Conservation (phyloP, 1,139 yeast species). For the Suhomyces atakaporum region DNA sequence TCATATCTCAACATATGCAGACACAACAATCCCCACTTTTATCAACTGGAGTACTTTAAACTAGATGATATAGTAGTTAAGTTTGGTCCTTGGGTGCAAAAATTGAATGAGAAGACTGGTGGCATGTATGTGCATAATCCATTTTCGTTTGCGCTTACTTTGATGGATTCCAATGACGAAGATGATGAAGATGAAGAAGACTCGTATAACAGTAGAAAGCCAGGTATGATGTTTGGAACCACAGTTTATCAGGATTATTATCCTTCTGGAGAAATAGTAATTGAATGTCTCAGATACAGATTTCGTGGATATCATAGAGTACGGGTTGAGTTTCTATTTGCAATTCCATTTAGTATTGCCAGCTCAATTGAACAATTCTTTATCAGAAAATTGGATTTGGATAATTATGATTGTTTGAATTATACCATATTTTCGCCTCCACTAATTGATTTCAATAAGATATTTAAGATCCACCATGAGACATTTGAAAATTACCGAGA, state of each 20-base stretch:
- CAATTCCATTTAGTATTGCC: slow-evolving; percentile 11
- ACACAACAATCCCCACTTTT: slow-evolving; percentile 10
- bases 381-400: slow-evolving; percentile 7
- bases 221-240: slow-evolving; percentile 16
- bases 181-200: not conserved
- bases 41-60: slow-evolving; percentile 10
- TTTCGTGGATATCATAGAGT: slow-evolving; percentile 13
- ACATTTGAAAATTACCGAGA: slow-evolving; percentile 3
- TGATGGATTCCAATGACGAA: slow-evolving; percentile 5
- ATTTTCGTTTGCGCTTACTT: slow-evolving; percentile 12
- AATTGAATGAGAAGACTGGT: slow-evolving; percentile 11
- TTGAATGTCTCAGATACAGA: slow-evolving; percentile 15
- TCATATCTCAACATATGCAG: slow-evolving; percentile 12
- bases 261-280: slow-evolving; percentile 17
- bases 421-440: slow-evolving; percentile 8
- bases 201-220: slow-evolving; percentile 4
- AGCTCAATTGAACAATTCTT: slow-evolving; percentile 13
- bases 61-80: slow-evolving; percentile 13
- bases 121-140: slow-evolving; percentile 14
- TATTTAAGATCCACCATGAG: slow-evolving; percentile 9
- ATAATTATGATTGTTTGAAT: slow-evolving; percentile 12
- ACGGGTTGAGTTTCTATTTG: slow-evolving; percentile 13
- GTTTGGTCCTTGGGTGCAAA: slow-evolving; percentile 17
- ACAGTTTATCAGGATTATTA: slow-evolving; percentile 14
- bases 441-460: slow-evolving; percentile 9